These are phyloP conservation scores for Salix arbutifolia DNA, from an alignment of 345 rosid species.

Conservation along the genomic window DNA sequence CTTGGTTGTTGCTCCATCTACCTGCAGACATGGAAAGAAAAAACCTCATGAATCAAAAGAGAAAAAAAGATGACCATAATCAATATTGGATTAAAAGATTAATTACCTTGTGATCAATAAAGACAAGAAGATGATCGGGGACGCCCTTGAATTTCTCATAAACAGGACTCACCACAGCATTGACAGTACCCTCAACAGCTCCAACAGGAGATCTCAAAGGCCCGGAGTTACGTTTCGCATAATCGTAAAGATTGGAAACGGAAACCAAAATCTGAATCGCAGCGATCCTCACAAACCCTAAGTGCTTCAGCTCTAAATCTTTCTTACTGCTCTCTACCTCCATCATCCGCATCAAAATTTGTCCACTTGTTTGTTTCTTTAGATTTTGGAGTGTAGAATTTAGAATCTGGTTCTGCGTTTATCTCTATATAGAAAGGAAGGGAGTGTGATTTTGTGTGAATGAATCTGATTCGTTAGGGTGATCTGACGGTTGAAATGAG, in stretches of 20 bases:
- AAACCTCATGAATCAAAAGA: background rate
- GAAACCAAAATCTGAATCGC: conserved; percentile 48
- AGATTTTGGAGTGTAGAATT: background rate
- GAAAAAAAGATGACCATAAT: background rate
- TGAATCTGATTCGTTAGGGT: conserved; percentile 14
- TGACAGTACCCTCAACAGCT: conserved; percentile 63
- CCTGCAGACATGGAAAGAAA: conserved; percentile 38
- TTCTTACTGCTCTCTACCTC: conserved; percentile 40
- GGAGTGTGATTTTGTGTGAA: background rate
- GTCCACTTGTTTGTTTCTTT: background rate
- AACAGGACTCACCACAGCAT: conserved; percentile 62
- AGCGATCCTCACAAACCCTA: conserved; percentile 59
- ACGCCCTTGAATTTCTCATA: conserved; percentile 51
- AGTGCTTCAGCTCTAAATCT: conserved; percentile 48
- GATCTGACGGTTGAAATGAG: conserved; percentile 37
- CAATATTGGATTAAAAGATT: background rate
- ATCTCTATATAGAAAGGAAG: too few relatives aligned
- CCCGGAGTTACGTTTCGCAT: conserved; percentile 77
- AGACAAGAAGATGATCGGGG: conserved; percentile 66
- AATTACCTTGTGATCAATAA: conserved; percentile 74
- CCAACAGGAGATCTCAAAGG: conserved; percentile 64
- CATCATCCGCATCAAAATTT: conserved; percentile 11
- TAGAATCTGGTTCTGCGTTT: background rate
- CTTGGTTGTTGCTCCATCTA: conserved; percentile 50
- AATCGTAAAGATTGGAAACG: conserved; percentile 55